These are phyloP conservation scores for Aspergillus sp. DNA, from an alignment of 2,329 filamentous ascomycete species.

Conservation along the genomic window DNA sequence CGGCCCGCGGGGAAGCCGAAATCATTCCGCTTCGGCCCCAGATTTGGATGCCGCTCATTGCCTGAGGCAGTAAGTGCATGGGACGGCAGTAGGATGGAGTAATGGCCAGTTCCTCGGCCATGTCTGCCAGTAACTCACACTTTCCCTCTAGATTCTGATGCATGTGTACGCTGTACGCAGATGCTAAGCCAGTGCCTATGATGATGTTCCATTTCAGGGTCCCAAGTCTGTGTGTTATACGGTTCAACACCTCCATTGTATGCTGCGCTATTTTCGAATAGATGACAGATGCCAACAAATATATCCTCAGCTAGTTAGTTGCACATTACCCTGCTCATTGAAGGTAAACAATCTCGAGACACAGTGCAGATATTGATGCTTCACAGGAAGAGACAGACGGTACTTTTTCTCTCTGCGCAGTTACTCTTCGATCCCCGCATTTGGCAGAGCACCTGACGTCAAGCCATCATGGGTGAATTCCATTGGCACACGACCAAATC, in stretches of 20 bases:
- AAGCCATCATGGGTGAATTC: conserved; percentile 8
- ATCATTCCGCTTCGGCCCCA: conserved; percentile 8
- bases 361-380: neutral
- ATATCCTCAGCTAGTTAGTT: neutral
- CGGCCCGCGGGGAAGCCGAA: conserved; percentile 5
- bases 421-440: conserved; percentile 11
- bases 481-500: neutral
- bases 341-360: neutral
- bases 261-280: neutral
- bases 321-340: neutral
- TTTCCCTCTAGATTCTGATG: neutral
- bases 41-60: conserved; percentile 8
- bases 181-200: neutral
- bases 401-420: neutral
- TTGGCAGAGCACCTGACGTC: conserved; percentile 20
- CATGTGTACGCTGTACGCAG: neutral
- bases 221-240: neutral
- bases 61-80: neutral
- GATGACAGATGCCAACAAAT: neutral
- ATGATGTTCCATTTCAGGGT: neutral
- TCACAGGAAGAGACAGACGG: neutral
- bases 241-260: neutral
- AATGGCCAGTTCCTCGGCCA: neutral
- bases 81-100: neutral
- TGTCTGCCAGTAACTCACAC: neutral